Evolutionary conservation across 83 land plant genomes (phyloP).

Genomic region (Diphasiastrum complanatum): DNA sequence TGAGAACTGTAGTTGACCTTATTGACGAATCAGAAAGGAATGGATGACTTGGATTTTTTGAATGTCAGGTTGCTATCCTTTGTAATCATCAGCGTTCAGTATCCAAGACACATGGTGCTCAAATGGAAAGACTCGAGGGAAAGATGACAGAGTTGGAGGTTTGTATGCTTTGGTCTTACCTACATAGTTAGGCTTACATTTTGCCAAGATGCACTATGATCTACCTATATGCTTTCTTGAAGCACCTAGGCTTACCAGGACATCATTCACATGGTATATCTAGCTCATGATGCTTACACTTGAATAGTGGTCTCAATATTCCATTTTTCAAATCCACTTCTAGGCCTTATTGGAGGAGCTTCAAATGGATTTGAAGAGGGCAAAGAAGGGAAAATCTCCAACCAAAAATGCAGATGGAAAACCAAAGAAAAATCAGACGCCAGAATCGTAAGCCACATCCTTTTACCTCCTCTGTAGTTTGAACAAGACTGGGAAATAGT

Average conservation of each 20-base stretch:
- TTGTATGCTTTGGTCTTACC: neutral
- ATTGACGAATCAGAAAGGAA: no score
- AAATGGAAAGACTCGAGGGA: constrained; percentile 68
- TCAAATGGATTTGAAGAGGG: constrained; percentile 61
- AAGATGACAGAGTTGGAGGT: constrained; percentile 75
- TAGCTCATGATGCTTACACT: constrained; percentile 1
- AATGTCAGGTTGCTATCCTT: constrained; percentile 81
- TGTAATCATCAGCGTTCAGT: constrained; percentile 97
- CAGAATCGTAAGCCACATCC: constrained; percentile 56
- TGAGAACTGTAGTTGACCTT: no score
- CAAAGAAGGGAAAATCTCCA: constrained; percentile 89
- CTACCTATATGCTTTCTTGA: neutral
- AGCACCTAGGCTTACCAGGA: no score
- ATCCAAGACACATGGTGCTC: constrained; percentile 77
- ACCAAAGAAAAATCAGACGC: constrained; percentile 52
- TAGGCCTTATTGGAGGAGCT: constrained; percentile 60
- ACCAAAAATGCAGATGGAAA: constrained; percentile 74
- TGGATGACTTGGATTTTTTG: no score
- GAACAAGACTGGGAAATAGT: no score
- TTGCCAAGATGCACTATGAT: neutral
- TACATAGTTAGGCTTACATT: neutral
- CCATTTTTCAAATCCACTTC: neutral
- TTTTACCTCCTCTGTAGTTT: no score
- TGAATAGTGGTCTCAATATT: neutral
- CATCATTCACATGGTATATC: neutral